A percentile compares a stretch with the other conserved stretches of the same genome.
Conservation (phyloP, 2,329 filamentous ascomycete species). For the Trichoderma asperellum region DNA sequence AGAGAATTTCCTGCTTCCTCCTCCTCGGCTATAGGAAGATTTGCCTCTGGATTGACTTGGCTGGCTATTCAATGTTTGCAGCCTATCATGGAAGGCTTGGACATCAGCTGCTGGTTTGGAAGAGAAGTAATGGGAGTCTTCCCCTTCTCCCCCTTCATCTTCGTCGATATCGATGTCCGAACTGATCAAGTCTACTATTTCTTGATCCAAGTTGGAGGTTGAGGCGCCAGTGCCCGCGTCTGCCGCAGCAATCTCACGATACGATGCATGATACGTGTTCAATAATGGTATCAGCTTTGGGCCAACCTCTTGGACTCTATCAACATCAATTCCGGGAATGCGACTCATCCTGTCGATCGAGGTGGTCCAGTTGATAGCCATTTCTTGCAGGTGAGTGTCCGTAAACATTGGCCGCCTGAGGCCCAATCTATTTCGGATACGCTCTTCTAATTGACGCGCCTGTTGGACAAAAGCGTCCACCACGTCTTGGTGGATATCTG, state of each 20-base stretch:
- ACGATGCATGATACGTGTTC: constrained; percentile 50
- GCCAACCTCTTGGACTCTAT: constrained; percentile 66
- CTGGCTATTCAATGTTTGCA: constrained; percentile 39
- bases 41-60: constrained; percentile 36
- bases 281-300: constrained; percentile 64
- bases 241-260: constrained; percentile 43
- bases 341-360: constrained; percentile 63
- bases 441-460: constrained; percentile 63
- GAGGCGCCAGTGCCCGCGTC: constrained; percentile 30
- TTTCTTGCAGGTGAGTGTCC: constrained; percentile 69
- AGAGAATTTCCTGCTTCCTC: constrained; percentile 38
- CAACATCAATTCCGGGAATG: constrained; percentile 65
- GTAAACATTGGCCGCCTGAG: constrained; percentile 67
- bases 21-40: constrained; percentile 36
- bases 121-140: constrained; percentile 55
- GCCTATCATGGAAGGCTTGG: constrained; percentile 42
- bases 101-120: constrained; percentile 38
- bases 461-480: constrained; percentile 67
- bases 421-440: constrained; percentile 62
- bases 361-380: constrained; percentile 71
- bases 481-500: constrained; percentile 64
- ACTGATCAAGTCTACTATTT: constrained; percentile 61
- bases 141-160: constrained; percentile 44
- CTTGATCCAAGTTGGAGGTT: constrained; percentile 38
- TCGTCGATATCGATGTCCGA: constrained; percentile 48